Conservation (phyloP, 768 basidiomycete genomes). For the Sarcodon sp. region DNA sequence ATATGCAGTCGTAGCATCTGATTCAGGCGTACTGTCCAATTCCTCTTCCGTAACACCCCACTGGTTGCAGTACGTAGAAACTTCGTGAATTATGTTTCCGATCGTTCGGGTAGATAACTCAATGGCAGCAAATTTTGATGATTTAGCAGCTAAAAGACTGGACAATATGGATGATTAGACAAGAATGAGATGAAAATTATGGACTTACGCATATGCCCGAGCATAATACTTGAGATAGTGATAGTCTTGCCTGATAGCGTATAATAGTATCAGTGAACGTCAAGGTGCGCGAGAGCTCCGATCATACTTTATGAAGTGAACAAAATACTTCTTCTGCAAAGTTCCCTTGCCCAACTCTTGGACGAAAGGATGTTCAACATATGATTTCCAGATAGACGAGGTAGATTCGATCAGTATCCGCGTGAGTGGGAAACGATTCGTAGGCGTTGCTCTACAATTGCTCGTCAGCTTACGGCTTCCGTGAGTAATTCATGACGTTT, state of each 20-base stretch:
- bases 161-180: neutral
- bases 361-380: slow-evolving; percentile 81
- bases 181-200: neutral
- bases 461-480: neutral
- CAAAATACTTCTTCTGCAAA: slow-evolving; percentile 50
- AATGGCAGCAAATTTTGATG: slow-evolving; percentile 49
- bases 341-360: slow-evolving; percentile 61
- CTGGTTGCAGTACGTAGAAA: slow-evolving; percentile 54
- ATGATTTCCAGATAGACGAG: slow-evolving; percentile 48
- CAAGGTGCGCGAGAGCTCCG: neutral
- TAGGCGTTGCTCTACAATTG: slow-evolving; percentile 34
- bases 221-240: slow-evolving; percentile 75
- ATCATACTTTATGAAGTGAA: slow-evolving; percentile 74
- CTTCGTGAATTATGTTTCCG: slow-evolving; percentile 52
- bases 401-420: slow-evolving; percentile 48
- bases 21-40: slow-evolving; percentile 50
- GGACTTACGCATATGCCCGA: slow-evolving; percentile 56
- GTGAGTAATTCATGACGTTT: slow-evolving; percentile 18
- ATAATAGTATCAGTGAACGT: neutral
- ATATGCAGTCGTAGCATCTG: slow-evolving; percentile 69
- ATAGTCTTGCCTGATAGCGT: slow-evolving; percentile 57
- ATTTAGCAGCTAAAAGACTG: slow-evolving; percentile 73
- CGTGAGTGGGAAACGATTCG: slow-evolving; percentile 59
- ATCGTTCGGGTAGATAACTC: slow-evolving; percentile 50
- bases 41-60: slow-evolving; percentile 58